Base-by-base conservation (phyloP, 179 eudicot species). In the Silene vulgaris region DNA sequence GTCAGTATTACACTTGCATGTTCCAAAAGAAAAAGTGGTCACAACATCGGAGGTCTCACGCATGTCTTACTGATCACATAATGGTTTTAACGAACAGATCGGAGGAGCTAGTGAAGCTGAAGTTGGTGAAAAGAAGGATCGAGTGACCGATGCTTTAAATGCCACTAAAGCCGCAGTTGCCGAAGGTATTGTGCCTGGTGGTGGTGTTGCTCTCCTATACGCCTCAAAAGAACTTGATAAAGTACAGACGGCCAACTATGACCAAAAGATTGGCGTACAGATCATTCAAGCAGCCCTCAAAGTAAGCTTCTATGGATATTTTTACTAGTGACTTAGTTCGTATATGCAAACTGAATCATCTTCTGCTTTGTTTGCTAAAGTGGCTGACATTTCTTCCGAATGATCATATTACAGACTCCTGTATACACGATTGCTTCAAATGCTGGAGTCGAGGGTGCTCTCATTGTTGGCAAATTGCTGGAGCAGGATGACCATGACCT, bases 91-190 rank as follows among this genome's bases (percentile, higher is more conserved):
- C 5, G 3, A 73, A 48, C 78, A 95, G 97, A 90, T 95, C 48
- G 99, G 99, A 80, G 98, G 97, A 71, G 99, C 99, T 37, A 96
- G 98, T 84, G 99, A 96, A 87, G 84, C 88, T 69, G 99, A 96
- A 85, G 98, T 96, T 48, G 80, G 90, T 73, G 99, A 96, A 84
- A 96, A 96, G 89, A 96, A 93, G 82, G 99, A 93, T 84, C 87
- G 99, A 78, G 97, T 96, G 23, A 93, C 93, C 8, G 99, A 96
- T 84, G 99, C 99, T 71, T 75, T 96, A 3, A 92, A 90, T 80
- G 97, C 99, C 79, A 95, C 97, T 59, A 90, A 93, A 85, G 99
- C 99, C 5, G 98, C 99, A 19, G 98, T 96, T 32, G 93, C 89
- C 60, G 98, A 96, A 86, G 99, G 99, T 45, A 93, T 96, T 81